These are phyloP conservation scores for Torulaspora microellipsoides DNA, from an alignment of 805 yeast species.

Conservation along the genomic window DNA sequence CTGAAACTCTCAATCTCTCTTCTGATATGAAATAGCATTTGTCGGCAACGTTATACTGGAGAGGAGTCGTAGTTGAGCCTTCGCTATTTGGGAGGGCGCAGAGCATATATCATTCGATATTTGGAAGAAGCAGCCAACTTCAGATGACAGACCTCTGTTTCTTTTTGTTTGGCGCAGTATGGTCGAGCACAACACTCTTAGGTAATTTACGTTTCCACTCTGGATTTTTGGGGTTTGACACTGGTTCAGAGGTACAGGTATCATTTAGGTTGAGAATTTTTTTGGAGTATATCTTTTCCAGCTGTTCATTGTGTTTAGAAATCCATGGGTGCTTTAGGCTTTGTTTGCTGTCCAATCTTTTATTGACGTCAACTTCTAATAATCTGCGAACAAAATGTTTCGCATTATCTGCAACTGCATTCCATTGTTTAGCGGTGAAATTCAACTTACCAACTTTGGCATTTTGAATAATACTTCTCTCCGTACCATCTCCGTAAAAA, in stretches of 20 bases:
- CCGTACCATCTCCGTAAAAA: slow-evolving; percentile 47
- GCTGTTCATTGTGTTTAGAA: slow-evolving; percentile 34
- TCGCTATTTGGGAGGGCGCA: background rate
- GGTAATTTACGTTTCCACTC: slow-evolving; percentile 29
- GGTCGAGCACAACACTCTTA: slow-evolving; percentile 18
- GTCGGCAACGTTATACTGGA: background rate
- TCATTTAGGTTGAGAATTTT: slow-evolving; percentile 21
- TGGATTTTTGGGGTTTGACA: background rate
- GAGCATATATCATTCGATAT: slow-evolving; percentile 1
- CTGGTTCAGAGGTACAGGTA: background rate
- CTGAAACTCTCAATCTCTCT: no score
- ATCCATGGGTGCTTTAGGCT: slow-evolving; percentile 50
- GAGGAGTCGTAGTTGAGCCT: no score
- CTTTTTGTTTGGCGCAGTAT: slow-evolving; percentile 11
- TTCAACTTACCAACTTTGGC: slow-evolving; percentile 41
- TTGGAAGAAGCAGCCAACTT: background rate
- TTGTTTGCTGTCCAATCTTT: slow-evolving; percentile 37
- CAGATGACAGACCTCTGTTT: slow-evolving; percentile 5
- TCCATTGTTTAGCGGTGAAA: slow-evolving; percentile 42
- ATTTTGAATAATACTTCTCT: slow-evolving; percentile 38
- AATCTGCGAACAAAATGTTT: slow-evolving; percentile 43
- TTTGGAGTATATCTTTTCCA: slow-evolving; percentile 37
- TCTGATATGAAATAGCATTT: background rate
- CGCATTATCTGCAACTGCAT: slow-evolving; percentile 37
- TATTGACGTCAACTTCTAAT: slow-evolving; percentile 36